These are phyloP conservation scores for Niebla homalea DNA, from an alignment of 495 filamentous ascomycete genomes.

Conservation along the genomic window DNA sequence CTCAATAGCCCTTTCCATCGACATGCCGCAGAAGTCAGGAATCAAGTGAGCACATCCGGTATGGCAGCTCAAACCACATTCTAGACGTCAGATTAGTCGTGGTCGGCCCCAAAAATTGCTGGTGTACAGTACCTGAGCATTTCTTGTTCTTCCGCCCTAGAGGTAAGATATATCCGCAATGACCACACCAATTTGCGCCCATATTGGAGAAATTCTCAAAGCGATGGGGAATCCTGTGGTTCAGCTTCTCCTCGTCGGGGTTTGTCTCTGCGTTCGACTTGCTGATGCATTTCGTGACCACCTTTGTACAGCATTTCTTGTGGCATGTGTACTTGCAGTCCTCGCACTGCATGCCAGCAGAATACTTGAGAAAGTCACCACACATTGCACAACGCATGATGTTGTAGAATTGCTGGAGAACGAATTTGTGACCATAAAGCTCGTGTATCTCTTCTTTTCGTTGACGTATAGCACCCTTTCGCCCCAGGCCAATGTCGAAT, in stretches of 20 bases:
- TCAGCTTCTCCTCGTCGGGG: conserved; percentile 98
- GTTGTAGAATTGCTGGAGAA: conserved; percentile 97
- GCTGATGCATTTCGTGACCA: conserved; percentile 99
- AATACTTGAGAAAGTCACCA: conserved; percentile 96
- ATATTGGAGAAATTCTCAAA: conserved; percentile 92
- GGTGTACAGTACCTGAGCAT: conserved; percentile 56
- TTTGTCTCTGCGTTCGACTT: conserved; percentile 97
- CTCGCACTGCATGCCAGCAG: conserved; percentile 95
- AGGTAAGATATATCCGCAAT: conserved; percentile 96
- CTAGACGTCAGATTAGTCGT: conserved; percentile 32
- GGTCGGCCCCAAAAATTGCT: neutral
- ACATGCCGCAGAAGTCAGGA: conserved; percentile 98
- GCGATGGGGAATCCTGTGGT: conserved; percentile 95
- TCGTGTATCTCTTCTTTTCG: conserved; percentile 95
- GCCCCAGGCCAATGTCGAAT: conserved; percentile 77
- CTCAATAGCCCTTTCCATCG: conserved; percentile 91
- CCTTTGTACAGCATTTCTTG: conserved; percentile 86
- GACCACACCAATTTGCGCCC: conserved; percentile 98
- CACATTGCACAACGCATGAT: conserved; percentile 99
- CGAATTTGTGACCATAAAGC: conserved; percentile 97
- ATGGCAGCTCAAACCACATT: conserved; percentile 87
- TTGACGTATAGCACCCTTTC: conserved; percentile 92
- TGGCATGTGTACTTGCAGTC: conserved; percentile 99
- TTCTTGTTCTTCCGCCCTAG: conserved; percentile 90
- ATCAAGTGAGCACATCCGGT: conserved; percentile 87